Evolutionary conservation across 75 land plant genomes (phyloP), one percentile per base, ranked within the genome.

Genomic region (Larix kaempferi): DNA sequence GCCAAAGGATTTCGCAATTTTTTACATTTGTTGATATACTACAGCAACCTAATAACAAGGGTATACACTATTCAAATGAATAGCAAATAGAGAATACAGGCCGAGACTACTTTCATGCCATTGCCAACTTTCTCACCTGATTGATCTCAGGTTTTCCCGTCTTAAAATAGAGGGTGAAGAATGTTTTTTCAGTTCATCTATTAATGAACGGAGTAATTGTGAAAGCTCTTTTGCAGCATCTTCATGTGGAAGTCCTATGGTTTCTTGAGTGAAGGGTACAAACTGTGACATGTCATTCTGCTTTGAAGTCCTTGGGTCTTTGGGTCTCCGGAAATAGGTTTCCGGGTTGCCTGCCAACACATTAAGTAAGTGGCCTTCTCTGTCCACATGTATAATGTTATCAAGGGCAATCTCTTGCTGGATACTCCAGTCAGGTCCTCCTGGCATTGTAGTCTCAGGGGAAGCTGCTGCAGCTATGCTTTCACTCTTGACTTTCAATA

Each of bases 321-420:
- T 63, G 75, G 27, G 27, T 56, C 37, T 71, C 63, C 39, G 78
- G 12, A 67, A 76, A 39, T 77, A 56, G n/a, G 73, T 77, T 69
- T 84, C 88, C 5, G 89, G 71, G 52, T 78, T 83, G 59, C 93
- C 95, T 60, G 87, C 91, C 61, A 96, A 89, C 62, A 96, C 74
- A 66, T 91, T 90, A 58, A 96, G 80, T 10, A 74, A 37, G 13
- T 59, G 77, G 23, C 71, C 90, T 61, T 80, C 78, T 37, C 79
- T 82, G 61, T 98, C 91, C 33, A 89, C 81, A 77, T 91, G 95
- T 67, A 98, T 81, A 5, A 98, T 85, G 73, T 88, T 91, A 57
- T 91, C 90, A 41, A 98, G 65, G 49, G 84, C 78, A 59, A 91
- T 90, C 71, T 84, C 90, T 10, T 74, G 55, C 63, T 89, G 89